Evolutionary conservation across 768 basidiomycete genomes (phyloP).

Genomic region (Lentinula edodes): DNA sequence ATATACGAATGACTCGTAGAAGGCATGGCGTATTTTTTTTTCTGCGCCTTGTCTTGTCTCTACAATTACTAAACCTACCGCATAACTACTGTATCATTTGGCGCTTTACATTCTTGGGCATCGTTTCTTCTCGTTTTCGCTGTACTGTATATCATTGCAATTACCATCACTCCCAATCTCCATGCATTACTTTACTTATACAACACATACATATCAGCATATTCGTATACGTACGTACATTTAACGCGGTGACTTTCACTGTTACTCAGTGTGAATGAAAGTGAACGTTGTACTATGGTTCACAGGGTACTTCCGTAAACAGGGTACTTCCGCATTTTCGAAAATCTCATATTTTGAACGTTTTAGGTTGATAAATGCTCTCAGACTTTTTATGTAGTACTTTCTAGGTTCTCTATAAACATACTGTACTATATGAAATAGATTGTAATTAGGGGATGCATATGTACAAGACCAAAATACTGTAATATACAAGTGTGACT

Average conservation of each 20-base stretch:
- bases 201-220: slow-evolving; percentile 1
- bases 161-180: background rate
- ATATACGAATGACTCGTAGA: background rate
- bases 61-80: background rate
- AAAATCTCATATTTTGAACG: too few relatives aligned
- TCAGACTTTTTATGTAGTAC: too few relatives aligned
- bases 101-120: background rate
- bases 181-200: background rate
- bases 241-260: too few relatives aligned
- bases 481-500: too few relatives aligned
- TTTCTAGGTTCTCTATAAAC: too few relatives aligned
- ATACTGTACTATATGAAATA: too few relatives aligned
- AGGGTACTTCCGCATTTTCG: too few relatives aligned
- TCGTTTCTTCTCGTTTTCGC: background rate
- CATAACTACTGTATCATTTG: slow-evolving; percentile 7
- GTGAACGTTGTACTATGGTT: too few relatives aligned
- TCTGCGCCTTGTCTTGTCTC: background rate
- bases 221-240: background rate
- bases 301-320: too few relatives aligned
- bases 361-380: too few relatives aligned
- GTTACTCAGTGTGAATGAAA: background rate
- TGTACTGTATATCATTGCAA: background rate
- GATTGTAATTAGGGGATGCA: too few relatives aligned
- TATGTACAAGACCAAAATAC: too few relatives aligned
- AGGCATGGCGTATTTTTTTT: background rate